These are phyloP conservation scores for Harringtonia aguacate DNA, from an alignment of 2,329 filamentous ascomycete species.

Conservation along the genomic window DNA sequence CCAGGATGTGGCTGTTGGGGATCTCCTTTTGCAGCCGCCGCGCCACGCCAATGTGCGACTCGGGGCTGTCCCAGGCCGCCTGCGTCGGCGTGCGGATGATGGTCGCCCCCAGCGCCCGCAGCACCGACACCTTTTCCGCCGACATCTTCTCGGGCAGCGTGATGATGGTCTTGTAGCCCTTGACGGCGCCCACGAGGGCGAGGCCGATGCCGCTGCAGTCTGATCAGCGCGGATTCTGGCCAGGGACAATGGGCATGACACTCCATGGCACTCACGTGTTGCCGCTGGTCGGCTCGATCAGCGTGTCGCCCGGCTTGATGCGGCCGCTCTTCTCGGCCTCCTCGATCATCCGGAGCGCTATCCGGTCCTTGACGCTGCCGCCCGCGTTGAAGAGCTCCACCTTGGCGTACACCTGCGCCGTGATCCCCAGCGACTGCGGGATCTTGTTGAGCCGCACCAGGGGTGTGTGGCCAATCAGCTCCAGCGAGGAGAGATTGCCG, in stretches of 20 bases:
- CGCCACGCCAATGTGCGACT: conserved; percentile 95
- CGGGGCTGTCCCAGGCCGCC: conserved; percentile 86
- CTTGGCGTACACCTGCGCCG: conserved; percentile 83
- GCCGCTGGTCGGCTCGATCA: conserved; percentile 96
- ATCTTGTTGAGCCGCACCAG: conserved; percentile 89
- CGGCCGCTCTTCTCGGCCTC: conserved; percentile 83
- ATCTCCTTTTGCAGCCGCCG: conserved; percentile 86
- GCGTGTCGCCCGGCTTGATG: conserved; percentile 92
- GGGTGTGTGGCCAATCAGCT: conserved; percentile 94
- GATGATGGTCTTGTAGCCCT: conserved; percentile 98
- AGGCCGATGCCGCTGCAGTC: conserved; percentile 68
- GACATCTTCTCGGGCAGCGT: conserved; percentile 99
- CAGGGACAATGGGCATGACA: conserved; percentile 16
- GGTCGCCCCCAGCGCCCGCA: conserved; percentile 87
- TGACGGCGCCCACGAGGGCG: conserved; percentile 86
- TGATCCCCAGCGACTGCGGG: conserved; percentile 79
- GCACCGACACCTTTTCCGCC: conserved; percentile 90
- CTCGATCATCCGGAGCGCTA: conserved; percentile 95
- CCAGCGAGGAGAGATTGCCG: conserved; percentile 18
- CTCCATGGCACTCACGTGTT: conserved; percentile 56
- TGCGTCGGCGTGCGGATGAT: conserved; percentile 97
- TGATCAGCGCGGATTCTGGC: not conserved
- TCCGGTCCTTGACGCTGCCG: conserved; percentile 88
- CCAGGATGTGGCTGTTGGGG: conserved; percentile 91
- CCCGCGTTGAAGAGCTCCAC: conserved; percentile 90